Base-by-base conservation (phyloP, 257 asterid genomes). In the Petrea volubilis region DNA sequence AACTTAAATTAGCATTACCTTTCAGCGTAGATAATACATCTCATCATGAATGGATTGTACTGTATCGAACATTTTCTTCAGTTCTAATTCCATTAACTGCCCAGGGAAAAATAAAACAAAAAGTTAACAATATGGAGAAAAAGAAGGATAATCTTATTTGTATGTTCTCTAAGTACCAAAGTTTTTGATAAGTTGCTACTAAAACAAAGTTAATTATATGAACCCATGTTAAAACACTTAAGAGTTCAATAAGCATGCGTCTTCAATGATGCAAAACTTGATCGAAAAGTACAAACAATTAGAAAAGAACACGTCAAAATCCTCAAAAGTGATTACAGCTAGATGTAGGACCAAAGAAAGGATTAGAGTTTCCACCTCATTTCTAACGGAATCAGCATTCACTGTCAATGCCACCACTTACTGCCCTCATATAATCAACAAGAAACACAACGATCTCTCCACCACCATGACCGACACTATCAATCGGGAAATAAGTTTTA, bases 41-140 rank as follows among this genome's bases (percentile, higher is more conserved):
- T 90, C 96, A 1, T 94, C 98, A 13, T 88, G 95, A 76, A 94
- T 85, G 83, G 97, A 78, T 75, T 88, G 92, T 69, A 94, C 93
- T 9, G 81, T 75, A 6, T 94, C 99, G 33, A 72, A 77, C 98
- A 90, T 89, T 82, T 87, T 89, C 96, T 89, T 89, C 85, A 94
- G 84, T 66, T 94, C 99, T 67, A 84, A 17, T 83, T 94, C 97
- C 99, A 94, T 94, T 33, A 82, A 25, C 99, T 93, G 52, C 36
- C 40, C n/a, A 33, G 61, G 65, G 25, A 70, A 14, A 27, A 21
- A 41, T 21, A 11, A 65, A 15, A 60, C 41, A n/a, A 38, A 47
- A 34, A n/a, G 58, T 56, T 70, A 68, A 28, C 6, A 18, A 34
- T 57, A 38, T 67, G 3, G 5, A 41, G 43, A 47, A 17, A 49